A percentile compares a stretch with the other conserved stretches of the same genome.
These are phyloP conservation scores for Escovopsis sp. DNA, from an alignment of 2,329 filamentous ascomycete genomes.

Conservation along the genomic window DNA sequence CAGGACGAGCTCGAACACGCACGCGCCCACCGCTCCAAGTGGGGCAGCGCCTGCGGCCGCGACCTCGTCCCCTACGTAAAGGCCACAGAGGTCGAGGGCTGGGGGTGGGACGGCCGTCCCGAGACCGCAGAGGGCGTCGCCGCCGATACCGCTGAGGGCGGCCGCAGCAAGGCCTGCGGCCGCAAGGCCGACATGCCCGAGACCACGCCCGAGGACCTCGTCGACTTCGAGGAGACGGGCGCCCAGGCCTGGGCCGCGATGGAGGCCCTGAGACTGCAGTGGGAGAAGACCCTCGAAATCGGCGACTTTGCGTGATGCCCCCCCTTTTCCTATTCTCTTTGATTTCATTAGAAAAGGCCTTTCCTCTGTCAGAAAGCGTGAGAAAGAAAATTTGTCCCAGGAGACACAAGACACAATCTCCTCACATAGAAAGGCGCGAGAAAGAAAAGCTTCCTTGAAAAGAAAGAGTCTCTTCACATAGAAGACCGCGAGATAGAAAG, in stretches of 20 bases:
- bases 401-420: no score
- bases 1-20: conserved; percentile 45
- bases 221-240: conserved; percentile 48
- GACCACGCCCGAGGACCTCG: conserved; percentile 44
- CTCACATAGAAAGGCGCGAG: no score
- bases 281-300: conserved; percentile 33
- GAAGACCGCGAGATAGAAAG: no score
- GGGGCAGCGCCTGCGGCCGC: conserved; percentile 60
- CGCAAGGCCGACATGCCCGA: conserved; percentile 44
- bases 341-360: no score
- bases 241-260: conserved; percentile 52
- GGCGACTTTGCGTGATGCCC: no score
- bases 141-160: conserved; percentile 29
- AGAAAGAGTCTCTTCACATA: no score
- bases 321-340: no score
- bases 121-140: conserved; percentile 27
- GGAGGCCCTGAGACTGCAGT: conserved; percentile 53
- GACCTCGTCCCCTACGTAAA: conserved; percentile 46
- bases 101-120: conserved; percentile 57
- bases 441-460: no score
- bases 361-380: no score
- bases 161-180: conserved; percentile 37
- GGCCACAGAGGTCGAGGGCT: conserved; percentile 73
- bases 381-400: no score
- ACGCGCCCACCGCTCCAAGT: conserved; percentile 51